Evolutionary conservation across 257 asterid species (phyloP).

Genomic region (Perilla frutescens): DNA sequence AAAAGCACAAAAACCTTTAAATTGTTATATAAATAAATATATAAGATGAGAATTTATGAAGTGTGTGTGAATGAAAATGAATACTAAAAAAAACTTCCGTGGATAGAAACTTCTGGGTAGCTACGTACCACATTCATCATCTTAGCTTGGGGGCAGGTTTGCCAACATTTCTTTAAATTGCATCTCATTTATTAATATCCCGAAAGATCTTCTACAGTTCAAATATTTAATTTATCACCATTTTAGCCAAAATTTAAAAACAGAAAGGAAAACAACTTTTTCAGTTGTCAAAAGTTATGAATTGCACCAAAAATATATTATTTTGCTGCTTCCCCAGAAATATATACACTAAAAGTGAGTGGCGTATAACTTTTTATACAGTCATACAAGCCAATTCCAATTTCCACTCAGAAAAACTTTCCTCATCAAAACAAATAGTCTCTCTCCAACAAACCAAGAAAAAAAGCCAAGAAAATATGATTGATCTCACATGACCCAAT

Average conservation of each 20-base stretch:
- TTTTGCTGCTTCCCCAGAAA: constrained; percentile 9
- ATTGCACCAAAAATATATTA: constrained; percentile 4
- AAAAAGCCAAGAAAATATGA: constrained; percentile 64
- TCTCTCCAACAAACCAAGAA: constrained; percentile 43
- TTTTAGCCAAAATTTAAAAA: constrained; percentile 21
- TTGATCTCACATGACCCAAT: constrained; percentile 74
- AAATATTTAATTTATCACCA: constrained; percentile 33
- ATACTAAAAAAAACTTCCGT: background rate
- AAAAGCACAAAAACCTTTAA: too few relatives aligned
- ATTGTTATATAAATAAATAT: too few relatives aligned
- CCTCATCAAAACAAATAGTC: constrained; percentile 37
- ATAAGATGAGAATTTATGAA: too few relatives aligned
- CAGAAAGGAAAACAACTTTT: constrained; percentile 33
- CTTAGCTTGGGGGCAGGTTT: constrained; percentile 21
- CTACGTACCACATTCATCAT: background rate
- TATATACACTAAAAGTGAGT: constrained; percentile 21
- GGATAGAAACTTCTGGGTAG: constrained; percentile 7
- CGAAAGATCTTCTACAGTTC: constrained; percentile 32
- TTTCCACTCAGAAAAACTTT: constrained; percentile 36
- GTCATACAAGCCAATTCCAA: constrained; percentile 33
- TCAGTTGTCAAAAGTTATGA: constrained; percentile 29
- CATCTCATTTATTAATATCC: constrained; percentile 32
- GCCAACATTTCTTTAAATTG: constrained; percentile 27
- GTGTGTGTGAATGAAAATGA: too few relatives aligned
- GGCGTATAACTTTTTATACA: constrained; percentile 20